Percentiles rank a stretch among this genome's conserved stretches.
These are phyloP conservation scores for Torulaspora franciscae DNA, from an alignment of 805 yeast species.

Conservation along the genomic window DNA sequence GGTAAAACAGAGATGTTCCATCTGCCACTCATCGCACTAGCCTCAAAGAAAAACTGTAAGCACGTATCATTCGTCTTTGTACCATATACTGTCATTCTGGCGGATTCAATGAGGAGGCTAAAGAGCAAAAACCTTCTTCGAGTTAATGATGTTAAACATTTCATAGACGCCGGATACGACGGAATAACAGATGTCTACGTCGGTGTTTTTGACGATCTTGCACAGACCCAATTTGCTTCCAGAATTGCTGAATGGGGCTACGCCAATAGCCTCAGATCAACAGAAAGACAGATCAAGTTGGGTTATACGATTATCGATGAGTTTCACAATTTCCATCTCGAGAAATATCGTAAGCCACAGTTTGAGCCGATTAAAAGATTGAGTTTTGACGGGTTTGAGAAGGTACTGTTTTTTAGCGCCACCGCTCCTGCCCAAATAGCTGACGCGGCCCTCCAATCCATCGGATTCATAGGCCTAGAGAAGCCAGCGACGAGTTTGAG, in stretches of 20 bases:
- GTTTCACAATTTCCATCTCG: neutral
- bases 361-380: neutral
- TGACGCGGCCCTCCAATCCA: neutral
- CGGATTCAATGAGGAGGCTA: neutral
- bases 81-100: neutral
- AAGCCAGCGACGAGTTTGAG: too few species aligned
- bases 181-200: neutral
- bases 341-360: neutral
- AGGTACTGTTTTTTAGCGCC: neutral
- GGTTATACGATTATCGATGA: neutral
- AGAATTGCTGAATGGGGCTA: neutral
- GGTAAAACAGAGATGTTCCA: neutral
- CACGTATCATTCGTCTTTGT: neutral
- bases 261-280: neutral
- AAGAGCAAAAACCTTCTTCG: neutral
- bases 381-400: neutral
- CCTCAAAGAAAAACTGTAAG: neutral
- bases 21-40: slow-evolving; percentile 9
- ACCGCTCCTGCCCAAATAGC: neutral
- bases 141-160: neutral
- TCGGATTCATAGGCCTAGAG: neutral
- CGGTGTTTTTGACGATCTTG: neutral
- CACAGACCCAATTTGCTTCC: neutral
- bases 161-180: neutral
- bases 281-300: too few species aligned